Base-by-base conservation (phyloP, 2,329 filamentous ascomycete species). In the Pseudogymnoascus sp. region DNA sequence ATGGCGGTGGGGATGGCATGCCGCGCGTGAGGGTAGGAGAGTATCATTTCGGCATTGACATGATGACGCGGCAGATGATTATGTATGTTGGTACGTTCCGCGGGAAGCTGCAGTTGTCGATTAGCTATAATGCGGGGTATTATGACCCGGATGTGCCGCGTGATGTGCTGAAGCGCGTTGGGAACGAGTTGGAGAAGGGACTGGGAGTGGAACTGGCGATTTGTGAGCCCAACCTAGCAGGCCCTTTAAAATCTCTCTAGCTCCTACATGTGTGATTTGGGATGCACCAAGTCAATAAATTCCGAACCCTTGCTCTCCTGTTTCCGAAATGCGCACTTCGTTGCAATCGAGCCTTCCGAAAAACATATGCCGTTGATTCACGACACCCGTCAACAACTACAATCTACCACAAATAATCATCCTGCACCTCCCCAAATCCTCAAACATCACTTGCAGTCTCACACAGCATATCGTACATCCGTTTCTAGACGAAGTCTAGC, bases 221-320 rank as follows among this genome's bases (percentile, higher is more conserved):
- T 33, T 33, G 30, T 33, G 30, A 33, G 30, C 30, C 30, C 30
- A 33, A 33, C 30, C 6, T 33, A 33, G 30, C 30, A 33, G 30
- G 30, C 30, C 30, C 30, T 33, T 33, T 33, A 33, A 33, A 7
- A 33, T 33, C 30, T 33, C 30, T 33, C 30, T 33, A 33, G 30
- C 30, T 33, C 30, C 30, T 33, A 33, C 30, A 33, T 33, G 30
- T 33, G 30, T 33, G 30, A 53, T 83, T 79, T 33, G 30, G 30
- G 6, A 33, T 33, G 30, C 30, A 33, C 30, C 30, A 33, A 33
- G 30, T 33, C 30, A 33, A 33, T 4, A 69, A 72, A 2, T 80
- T 80, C 67, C 71, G 72, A 64, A 71, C 73, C 0, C 30, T 33
- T 33, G 30, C 30, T 33, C 30, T 33, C 3, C 30, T 33, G 30